Evolutionary conservation across 2,329 filamentous ascomycete genomes (phyloP).

Genomic region (Xylaria sp.): DNA sequence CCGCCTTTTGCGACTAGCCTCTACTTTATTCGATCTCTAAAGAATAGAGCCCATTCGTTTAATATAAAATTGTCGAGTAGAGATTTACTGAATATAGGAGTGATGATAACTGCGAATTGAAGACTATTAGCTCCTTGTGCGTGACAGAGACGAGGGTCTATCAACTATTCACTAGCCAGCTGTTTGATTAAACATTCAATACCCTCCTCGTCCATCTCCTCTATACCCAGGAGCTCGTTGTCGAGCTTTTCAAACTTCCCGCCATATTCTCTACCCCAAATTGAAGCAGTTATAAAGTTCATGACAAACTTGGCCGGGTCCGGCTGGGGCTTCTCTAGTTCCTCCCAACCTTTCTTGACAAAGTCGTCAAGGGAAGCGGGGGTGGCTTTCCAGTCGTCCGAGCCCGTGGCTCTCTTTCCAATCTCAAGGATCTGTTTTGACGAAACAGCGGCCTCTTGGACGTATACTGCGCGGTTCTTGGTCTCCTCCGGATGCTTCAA

Average conservation of each 20-base stretch:
- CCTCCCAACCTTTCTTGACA: constrained; percentile 14
- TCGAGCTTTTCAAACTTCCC: constrained; percentile 58
- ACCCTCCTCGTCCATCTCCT: constrained; percentile 54
- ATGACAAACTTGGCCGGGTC: constrained; percentile 29
- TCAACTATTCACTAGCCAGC: neutral
- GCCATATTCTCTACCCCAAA: constrained; percentile 48
- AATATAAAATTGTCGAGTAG: no score
- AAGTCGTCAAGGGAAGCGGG: neutral
- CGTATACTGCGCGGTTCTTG: constrained; percentile 63
- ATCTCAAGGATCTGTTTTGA: constrained; percentile 26
- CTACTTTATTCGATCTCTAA: no score
- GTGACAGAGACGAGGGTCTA: neutral
- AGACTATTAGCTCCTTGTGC: no score
- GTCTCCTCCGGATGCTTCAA: constrained; percentile 59
- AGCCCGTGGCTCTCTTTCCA: constrained; percentile 16
- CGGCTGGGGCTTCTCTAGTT: constrained; percentile 19
- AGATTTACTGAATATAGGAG: no score
- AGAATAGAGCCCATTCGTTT: no score
- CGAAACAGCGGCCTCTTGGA: constrained; percentile 23
- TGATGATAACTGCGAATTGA: no score
- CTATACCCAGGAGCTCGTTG: constrained; percentile 58
- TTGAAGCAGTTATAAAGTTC: constrained; percentile 6
- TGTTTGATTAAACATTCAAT: constrained; percentile 41
- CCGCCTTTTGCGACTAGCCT: constrained; percentile 55
- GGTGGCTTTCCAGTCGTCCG: constrained; percentile 13